These are phyloP conservation scores for Yamadazyma atmosphaerica DNA, from an alignment of 1,139 yeast genomes.

Conservation along the genomic window DNA sequence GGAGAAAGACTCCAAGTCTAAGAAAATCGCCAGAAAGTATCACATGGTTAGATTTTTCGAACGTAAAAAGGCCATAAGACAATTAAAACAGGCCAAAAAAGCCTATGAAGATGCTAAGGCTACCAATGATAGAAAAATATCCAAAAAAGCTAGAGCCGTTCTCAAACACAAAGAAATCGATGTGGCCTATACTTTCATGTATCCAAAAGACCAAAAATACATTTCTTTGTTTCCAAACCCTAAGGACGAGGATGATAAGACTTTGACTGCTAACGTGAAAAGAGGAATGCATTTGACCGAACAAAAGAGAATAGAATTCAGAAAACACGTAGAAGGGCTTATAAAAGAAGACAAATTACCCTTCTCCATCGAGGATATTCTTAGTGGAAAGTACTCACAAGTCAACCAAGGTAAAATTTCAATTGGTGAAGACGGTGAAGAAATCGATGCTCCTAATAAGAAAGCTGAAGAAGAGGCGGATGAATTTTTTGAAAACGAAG, in stretches of 20 bases:
- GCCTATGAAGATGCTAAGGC: conserved; percentile 39
- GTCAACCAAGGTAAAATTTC: conserved; percentile 15
- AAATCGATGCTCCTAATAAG: conserved; percentile 43
- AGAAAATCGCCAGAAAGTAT: conserved; percentile 70
- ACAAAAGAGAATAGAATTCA: conserved; percentile 47
- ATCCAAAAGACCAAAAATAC: conserved; percentile 80
- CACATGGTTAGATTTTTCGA: conserved; percentile 95
- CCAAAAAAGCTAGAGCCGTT: conserved; percentile 52
- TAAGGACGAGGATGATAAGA: conserved; percentile 28
- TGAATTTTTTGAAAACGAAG: conserved; percentile 39
- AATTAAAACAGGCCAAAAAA: conserved; percentile 63
- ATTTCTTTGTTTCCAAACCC: conserved; percentile 68
- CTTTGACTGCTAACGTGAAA: conserved; percentile 38
- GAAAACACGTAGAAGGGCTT: conserved; percentile 51
- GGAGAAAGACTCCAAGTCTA: conserved; percentile 50
- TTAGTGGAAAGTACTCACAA: conserved; percentile 45
- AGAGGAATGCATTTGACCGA: conserved; percentile 51
- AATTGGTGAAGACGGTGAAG: conserved; percentile 20
- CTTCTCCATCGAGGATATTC: conserved; percentile 56
- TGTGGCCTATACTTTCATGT: conserved; percentile 71
- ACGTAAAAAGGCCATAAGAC: conserved; percentile 79
- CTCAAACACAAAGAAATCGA: conserved; percentile 66
- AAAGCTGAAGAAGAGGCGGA: conserved; percentile 32
- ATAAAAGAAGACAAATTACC: conserved; percentile 55
- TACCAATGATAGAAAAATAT: conserved; percentile 49